These are phyloP conservation scores for Colletotrichum costaricense DNA, from an alignment of 2,329 filamentous ascomycete genomes.

Conservation along the genomic window DNA sequence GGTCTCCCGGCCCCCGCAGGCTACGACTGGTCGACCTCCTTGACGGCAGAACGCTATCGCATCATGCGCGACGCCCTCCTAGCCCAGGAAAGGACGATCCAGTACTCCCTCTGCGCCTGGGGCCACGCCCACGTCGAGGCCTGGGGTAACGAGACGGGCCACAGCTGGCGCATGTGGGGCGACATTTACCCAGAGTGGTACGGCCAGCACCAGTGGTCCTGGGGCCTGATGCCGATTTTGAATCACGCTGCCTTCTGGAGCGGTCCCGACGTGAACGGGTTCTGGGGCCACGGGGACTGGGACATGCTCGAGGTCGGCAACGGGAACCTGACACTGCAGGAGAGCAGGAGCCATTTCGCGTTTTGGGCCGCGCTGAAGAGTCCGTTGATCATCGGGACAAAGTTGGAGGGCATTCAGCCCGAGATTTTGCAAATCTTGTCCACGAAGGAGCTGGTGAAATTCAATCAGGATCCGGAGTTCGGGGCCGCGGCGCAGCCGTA, in stretches of 20 bases:
- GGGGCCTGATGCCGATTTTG: constrained; percentile 50
- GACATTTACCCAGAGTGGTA: constrained; percentile 55
- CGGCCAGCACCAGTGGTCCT: constrained; percentile 40
- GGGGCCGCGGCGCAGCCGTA: constrained; percentile 57
- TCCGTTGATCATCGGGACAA: constrained; percentile 60
- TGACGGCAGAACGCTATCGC: constrained; percentile 57
- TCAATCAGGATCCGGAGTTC: constrained; percentile 58
- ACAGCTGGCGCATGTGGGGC: constrained; percentile 58
- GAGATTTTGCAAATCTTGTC: constrained; percentile 53
- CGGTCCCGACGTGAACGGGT: constrained; percentile 47
- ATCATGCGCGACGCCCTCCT: constrained; percentile 64
- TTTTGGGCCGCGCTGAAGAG: constrained; percentile 63
- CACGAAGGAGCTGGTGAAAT: constrained; percentile 51
- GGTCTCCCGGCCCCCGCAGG: constrained; percentile 54
- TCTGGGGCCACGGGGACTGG: constrained; percentile 62
- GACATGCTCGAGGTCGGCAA: constrained; percentile 66
- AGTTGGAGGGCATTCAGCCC: constrained; percentile 48
- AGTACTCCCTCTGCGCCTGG: constrained; percentile 66
- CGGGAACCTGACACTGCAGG: constrained; percentile 54
- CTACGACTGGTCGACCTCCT: constrained; percentile 62
- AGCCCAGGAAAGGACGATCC: constrained; percentile 55
- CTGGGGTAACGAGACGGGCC: constrained; percentile 61
- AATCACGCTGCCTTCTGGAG: constrained; percentile 62
- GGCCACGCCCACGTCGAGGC: constrained; percentile 59
- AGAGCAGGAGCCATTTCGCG: constrained; percentile 62